These are phyloP conservation scores for Laburnicola sp. DNA, from an alignment of 2,329 filamentous ascomycete genomes.

Conservation along the genomic window DNA sequence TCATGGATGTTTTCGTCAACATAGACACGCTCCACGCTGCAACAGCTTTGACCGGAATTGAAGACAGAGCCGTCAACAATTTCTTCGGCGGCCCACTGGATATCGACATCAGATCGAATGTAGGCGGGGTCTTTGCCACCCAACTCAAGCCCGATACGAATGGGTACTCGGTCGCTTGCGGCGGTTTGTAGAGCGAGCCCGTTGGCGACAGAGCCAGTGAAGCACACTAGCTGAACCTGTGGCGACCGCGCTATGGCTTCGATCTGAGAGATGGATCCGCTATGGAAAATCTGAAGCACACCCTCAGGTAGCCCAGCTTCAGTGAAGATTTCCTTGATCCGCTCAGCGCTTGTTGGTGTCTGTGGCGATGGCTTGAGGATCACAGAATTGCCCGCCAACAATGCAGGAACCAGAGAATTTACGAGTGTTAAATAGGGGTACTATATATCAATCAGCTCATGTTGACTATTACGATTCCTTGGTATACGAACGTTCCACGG, in stretches of 20 bases:
- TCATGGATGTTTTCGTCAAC: constrained; percentile 85
- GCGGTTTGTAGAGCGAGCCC: constrained; percentile 84
- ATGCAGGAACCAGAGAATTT: constrained; percentile 89
- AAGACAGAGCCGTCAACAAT: constrained; percentile 96
- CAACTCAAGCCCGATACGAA: constrained; percentile 85
- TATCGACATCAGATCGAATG: constrained; percentile 79
- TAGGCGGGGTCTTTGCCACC: constrained; percentile 96
- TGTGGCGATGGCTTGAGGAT: constrained; percentile 95
- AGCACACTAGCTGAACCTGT: constrained; percentile 79
- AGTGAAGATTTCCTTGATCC: constrained; percentile 73
- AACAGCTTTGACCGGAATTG: constrained; percentile 98
- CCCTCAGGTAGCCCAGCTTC: constrained; percentile 80
- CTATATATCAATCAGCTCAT: constrained; percentile 51
- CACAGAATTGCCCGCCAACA: constrained; percentile 86
- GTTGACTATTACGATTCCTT: constrained; percentile 6
- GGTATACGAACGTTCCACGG: constrained; percentile 82
- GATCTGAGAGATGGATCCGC: constrained; percentile 74
- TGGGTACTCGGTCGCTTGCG: constrained; percentile 74
- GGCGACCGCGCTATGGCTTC: constrained; percentile 78
- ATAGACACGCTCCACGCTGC: constrained; percentile 88
- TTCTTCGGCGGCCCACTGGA: constrained; percentile 88
- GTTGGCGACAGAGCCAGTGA: constrained; percentile 89
- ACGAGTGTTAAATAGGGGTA: constrained; percentile 94
- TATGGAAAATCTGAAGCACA: constrained; percentile 91
- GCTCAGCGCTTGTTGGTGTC: constrained; percentile 89